These are phyloP conservation scores for Cyathus pygmaeus DNA, from an alignment of 1,284 basidiomycete species.

Conservation along the genomic window DNA sequence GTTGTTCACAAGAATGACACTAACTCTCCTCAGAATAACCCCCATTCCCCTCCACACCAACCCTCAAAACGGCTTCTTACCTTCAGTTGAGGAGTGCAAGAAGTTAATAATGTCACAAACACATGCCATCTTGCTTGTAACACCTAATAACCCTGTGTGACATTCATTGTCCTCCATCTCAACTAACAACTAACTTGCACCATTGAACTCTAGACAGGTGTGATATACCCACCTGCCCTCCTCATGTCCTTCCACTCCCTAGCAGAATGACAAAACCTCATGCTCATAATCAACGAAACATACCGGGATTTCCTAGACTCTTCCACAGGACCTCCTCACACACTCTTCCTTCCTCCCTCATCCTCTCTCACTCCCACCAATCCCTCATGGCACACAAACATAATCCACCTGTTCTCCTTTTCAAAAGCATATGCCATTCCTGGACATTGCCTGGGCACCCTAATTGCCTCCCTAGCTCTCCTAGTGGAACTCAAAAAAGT, in stretches of 20 bases:
- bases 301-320: slow-evolving; percentile 84
- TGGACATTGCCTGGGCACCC: slow-evolving; percentile 83
- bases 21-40: slow-evolving; percentile 73
- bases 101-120: slow-evolving; percentile 67
- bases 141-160: slow-evolving; percentile 78
- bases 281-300: slow-evolving; percentile 90
- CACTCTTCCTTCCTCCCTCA: slow-evolving; percentile 53
- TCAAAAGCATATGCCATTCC: slow-evolving; percentile 88
- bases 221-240: slow-evolving; percentile 70
- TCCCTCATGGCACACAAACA: slow-evolving; percentile 63
- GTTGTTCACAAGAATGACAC: slow-evolving; percentile 81
- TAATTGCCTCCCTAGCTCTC: slow-evolving; percentile 73
- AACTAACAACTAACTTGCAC: slow-evolving; percentile 1
- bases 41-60: slow-evolving; percentile 70
- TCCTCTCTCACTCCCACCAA: too few species aligned
- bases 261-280: slow-evolving; percentile 66
- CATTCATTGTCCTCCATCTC: background rate
- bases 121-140: slow-evolving; percentile 78
- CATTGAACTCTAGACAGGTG: slow-evolving; percentile 72
- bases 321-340: slow-evolving; percentile 60
- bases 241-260: slow-evolving; percentile 74
- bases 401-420: slow-evolving; percentile 85
- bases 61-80: slow-evolving; percentile 68
- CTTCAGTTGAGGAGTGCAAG: slow-evolving; percentile 59
- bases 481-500: slow-evolving; percentile 68